These are phyloP conservation scores for Pseudocohnilembus persalinus DNA, from an alignment of 169 alveolate genomes.

Conservation along the genomic window DNA sequence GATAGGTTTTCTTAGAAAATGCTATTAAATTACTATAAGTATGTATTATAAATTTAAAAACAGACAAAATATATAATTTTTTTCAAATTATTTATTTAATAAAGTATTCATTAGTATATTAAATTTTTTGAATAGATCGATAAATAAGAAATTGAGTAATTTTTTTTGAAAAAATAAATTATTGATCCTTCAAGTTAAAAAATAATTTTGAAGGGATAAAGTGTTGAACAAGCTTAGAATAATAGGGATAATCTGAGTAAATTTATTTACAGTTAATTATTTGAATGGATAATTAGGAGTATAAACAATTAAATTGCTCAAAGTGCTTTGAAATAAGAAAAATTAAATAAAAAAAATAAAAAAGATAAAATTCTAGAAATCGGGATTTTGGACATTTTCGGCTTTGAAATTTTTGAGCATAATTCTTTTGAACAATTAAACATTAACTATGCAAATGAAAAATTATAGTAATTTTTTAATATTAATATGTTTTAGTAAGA, in stretches of 20 bases:
- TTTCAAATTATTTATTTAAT: too few relatives aligned
- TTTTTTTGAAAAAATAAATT: too few relatives aligned
- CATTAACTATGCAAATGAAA: slow-evolving; percentile 98
- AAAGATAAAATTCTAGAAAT: slow-evolving; percentile 25
- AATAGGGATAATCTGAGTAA: slow-evolving; percentile 78
- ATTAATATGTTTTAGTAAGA: slow-evolving; percentile 95
- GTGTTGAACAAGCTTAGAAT: neutral
- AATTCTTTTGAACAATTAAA: slow-evolving; percentile 94
- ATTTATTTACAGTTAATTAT: slow-evolving; percentile 49
- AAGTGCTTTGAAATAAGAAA: slow-evolving; percentile 8
- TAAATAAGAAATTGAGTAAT: too few relatives aligned
- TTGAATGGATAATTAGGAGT: slow-evolving; percentile 53
- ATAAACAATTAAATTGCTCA: slow-evolving; percentile 40
- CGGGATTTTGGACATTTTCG: slow-evolving; percentile 56
- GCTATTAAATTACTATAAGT: slow-evolving; percentile 24
- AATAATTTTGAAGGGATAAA: neutral
- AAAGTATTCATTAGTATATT: too few relatives aligned
- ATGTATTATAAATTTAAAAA: too few relatives aligned
- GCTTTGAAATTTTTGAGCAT: slow-evolving; percentile 56
- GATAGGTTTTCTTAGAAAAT: slow-evolving; percentile 15
- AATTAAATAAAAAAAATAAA: slow-evolving; percentile 22
- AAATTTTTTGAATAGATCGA: too few relatives aligned
- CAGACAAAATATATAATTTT: too few relatives aligned
- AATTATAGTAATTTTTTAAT: slow-evolving; percentile 93
- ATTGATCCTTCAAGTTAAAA: too few relatives aligned